Evolutionary conservation across 352 stramenopile genomes (phyloP).

Genomic region (Pythium guiyangense): DNA sequence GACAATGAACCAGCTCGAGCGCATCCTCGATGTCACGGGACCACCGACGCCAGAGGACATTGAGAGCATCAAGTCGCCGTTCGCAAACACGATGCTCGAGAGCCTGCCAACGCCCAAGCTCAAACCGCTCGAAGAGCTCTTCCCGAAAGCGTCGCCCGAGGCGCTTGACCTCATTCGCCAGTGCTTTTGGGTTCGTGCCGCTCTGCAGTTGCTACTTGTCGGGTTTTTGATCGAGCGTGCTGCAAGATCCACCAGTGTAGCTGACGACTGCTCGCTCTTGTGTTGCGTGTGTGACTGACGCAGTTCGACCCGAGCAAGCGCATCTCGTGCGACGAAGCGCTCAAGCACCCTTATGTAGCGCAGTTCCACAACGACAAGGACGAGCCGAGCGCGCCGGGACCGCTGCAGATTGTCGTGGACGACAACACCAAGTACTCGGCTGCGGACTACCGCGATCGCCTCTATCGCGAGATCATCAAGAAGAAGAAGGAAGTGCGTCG

Average conservation of each 20-base stretch:
- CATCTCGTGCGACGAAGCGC: conserved; percentile 77
- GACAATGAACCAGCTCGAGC: conserved; percentile 96
- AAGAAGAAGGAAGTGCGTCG: conserved; percentile 90
- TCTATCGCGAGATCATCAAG: conserved; percentile 93
- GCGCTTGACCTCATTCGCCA: conserved; percentile 88
- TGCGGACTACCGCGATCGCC: conserved; percentile 89
- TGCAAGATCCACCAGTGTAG: neutral
- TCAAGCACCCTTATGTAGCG: conserved; percentile 92
- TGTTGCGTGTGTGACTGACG: neutral
- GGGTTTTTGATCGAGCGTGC: neutral
- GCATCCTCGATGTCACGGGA: conserved; percentile 93
- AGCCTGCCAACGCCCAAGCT: conserved; percentile 75
- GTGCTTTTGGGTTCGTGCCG: conserved; percentile 70
- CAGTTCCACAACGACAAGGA: conserved; percentile 96
- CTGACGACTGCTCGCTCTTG: neutral
- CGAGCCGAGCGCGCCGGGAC: conserved; percentile 73
- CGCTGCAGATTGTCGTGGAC: conserved; percentile 86
- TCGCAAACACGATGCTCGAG: conserved; percentile 92
- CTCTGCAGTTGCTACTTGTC: neutral
- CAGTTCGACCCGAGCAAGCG: conserved; percentile 92
- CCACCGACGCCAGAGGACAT: conserved; percentile 88
- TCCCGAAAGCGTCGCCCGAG: conserved; percentile 82
- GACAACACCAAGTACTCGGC: conserved; percentile 95
- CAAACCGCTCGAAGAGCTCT: conserved; percentile 82
- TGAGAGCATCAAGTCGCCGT: conserved; percentile 90